Conservation (phyloP, 208 protist genomes). For the Leishmania braziliensis region DNA sequence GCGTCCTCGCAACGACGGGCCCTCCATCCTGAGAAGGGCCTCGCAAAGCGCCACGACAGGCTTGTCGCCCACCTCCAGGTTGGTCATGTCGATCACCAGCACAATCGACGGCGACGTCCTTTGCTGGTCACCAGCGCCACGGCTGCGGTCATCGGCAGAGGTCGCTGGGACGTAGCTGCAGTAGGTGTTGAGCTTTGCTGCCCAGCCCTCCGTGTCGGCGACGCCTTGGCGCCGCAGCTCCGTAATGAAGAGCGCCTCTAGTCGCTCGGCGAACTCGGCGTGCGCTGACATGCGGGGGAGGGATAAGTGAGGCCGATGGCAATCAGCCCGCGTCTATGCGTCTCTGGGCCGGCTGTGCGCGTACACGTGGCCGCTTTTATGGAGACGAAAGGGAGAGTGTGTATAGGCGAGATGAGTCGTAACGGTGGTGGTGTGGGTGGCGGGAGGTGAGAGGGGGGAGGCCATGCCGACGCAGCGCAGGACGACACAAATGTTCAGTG, state of each 20-base stretch:
- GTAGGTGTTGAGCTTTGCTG: conserved; percentile 20
- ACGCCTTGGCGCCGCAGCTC: conserved; percentile 71
- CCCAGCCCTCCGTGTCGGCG: conserved; percentile 27
- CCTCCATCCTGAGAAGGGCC: conserved; percentile 54
- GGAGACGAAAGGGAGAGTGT: background rate
- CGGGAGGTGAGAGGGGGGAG: background rate
- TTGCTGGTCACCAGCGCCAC: conserved; percentile 1
- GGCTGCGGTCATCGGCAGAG: background rate
- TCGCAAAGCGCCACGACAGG: conserved; percentile 61
- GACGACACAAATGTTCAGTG: background rate
- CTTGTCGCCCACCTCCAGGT: conserved; percentile 47
- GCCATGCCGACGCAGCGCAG: background rate
- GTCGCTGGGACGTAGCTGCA: conserved; percentile 13
- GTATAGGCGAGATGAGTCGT: background rate
- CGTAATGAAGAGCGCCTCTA: conserved; percentile 33
- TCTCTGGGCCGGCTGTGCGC: background rate
- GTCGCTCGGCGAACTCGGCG: conserved; percentile 30
- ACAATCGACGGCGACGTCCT: background rate
- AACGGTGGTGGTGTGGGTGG: background rate
- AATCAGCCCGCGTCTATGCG: conserved; percentile 3
- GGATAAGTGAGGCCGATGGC: background rate
- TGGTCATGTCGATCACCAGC: conserved; percentile 35
- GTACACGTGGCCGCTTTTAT: background rate
- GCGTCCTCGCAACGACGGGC: background rate
- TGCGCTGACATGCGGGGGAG: conserved; percentile 7